phyloP scores from a whole-genome alignment of 352 stramenopile genomes.

The Lagenidium sp. region DNA sequence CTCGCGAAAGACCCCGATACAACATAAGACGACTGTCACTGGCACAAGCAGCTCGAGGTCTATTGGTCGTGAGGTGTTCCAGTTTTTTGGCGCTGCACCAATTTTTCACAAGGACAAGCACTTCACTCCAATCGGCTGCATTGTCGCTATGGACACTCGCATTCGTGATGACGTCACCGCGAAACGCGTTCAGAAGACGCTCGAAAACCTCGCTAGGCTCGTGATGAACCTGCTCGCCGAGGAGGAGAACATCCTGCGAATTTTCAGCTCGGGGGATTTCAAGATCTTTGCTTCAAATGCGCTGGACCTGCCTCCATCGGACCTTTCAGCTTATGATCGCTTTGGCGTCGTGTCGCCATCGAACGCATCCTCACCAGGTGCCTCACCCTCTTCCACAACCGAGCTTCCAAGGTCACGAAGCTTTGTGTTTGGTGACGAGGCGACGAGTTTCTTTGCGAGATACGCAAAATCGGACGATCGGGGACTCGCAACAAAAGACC shows the following conservation, averaged over 20 bases:
- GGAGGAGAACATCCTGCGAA: constrained; percentile 45
- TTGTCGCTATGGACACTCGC: constrained; percentile 51
- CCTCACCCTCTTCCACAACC: neutral
- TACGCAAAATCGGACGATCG: too few relatives aligned
- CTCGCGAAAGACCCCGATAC: constrained; percentile 13
- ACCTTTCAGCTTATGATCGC: constrained; percentile 15
- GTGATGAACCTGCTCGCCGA: constrained; percentile 50
- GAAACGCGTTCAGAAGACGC: constrained; percentile 39
- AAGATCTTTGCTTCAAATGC: constrained; percentile 36
- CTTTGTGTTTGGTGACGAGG: constrained; percentile 26
- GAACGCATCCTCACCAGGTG: constrained; percentile 3
- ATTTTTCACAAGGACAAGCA: constrained; percentile 21
- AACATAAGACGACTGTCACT: constrained; percentile 7
- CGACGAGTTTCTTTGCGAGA: constrained; percentile 16
- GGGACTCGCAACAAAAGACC: too few relatives aligned
- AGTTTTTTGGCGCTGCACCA: constrained; percentile 53
- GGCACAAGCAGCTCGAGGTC: constrained; percentile 2
- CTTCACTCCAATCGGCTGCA: constrained; percentile 30
- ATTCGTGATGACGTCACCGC: constrained; percentile 20
- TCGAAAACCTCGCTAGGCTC: constrained; percentile 49
- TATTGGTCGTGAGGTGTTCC: constrained; percentile 33
- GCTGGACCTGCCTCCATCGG: too few relatives aligned
- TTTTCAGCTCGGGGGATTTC: constrained; percentile 59
- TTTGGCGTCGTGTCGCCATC: constrained; percentile 23
- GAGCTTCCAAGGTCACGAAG: constrained; percentile 21